Evolutionary conservation across 257 asterid species (phyloP), one percentile per base, ranked within the genome.

Genomic region (Hygrophila difformis): DNA sequence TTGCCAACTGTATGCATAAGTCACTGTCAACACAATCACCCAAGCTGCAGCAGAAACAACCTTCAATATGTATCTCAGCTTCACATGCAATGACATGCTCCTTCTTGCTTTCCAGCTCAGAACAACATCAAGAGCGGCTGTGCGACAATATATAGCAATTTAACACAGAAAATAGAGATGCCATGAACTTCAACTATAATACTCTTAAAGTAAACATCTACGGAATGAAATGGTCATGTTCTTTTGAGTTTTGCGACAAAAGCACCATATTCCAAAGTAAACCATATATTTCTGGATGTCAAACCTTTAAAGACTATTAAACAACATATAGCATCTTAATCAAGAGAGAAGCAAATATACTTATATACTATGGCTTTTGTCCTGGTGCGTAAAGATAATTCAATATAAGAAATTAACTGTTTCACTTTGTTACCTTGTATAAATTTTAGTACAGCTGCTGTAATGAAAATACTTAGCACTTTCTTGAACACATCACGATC

Each of bases 1-100:
- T 51, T 70, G 56, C 96, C 93, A 85, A 61, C 96, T 85, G 67
- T 65, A 89, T 28, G 96, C 98, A 61, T 85, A 89, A 52, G 98
- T 82, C 56, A 89, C 93, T 20, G 94, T 87, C 72, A 89, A 72
- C 49, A 89, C 75, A 47, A 89, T 63, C 61, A 77, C 85, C 98
- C 98, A 89, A 33, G 73, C 75, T 26, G 93, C 91, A 26, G 93
- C 94, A 49, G 93, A 70, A 45, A 75, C 66, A 53, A 70, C 78
- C 75, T 89, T 89, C 13, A 85, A 51, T 13, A 85, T 49, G 69
- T 82, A 89, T 75, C 98, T 75, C 45, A 89, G 93, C 72, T 89
- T 82, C 19, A 85, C 98, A 57, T 89, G 77, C 51, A 69, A 50
- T 22, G 98, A 61, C 98, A 79, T 85, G 67, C 81, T 82, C 74